These are phyloP conservation scores for Saitozyma sp. DNA, from an alignment of 768 basidiomycete species.

Conservation along the genomic window DNA sequence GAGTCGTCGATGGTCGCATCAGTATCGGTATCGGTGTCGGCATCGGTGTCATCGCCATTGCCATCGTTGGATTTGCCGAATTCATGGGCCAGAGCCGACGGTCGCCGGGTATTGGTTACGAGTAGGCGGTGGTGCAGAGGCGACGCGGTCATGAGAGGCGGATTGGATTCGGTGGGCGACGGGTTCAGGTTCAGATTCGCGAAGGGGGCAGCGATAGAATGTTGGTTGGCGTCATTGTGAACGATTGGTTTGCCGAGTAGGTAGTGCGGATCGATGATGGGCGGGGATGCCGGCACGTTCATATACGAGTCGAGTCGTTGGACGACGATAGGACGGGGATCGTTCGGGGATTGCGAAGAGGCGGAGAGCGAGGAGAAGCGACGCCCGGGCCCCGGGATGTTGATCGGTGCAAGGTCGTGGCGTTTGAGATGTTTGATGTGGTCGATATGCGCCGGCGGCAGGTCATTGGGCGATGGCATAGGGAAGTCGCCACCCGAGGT, in stretches of 20 bases:
- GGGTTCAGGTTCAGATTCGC: conserved; percentile 26
- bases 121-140: conserved; percentile 8
- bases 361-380: too few relatives aligned
- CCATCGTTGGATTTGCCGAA: neutral
- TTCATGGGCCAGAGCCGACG: conserved; percentile 15
- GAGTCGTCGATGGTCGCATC: neutral
- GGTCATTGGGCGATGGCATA: conserved; percentile 9
- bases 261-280: conserved; percentile 27
- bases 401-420: conserved; percentile 9
- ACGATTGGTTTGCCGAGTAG: conserved; percentile 20
- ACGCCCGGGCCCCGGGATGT: conserved; percentile 19
- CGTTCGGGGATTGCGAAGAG: neutral
- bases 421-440: neutral
- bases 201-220: conserved; percentile 37
- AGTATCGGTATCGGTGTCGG: neutral
- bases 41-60: neutral
- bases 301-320: conserved; percentile 25
- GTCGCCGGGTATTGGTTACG: conserved; percentile 2
- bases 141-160: conserved; percentile 14
- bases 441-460: conserved; percentile 1
- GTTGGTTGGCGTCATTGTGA: conserved; percentile 13
- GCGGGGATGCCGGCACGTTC: conserved; percentile 36
- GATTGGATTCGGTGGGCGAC: conserved; percentile 6
- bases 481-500: conserved; percentile 6
- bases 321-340: conserved; percentile 15